Evolutionary conservation across 2,329 filamentous ascomycete species (phyloP), one percentile per base, ranked within the genome.

Genomic region (Pyrenochaeta sp.): DNA sequence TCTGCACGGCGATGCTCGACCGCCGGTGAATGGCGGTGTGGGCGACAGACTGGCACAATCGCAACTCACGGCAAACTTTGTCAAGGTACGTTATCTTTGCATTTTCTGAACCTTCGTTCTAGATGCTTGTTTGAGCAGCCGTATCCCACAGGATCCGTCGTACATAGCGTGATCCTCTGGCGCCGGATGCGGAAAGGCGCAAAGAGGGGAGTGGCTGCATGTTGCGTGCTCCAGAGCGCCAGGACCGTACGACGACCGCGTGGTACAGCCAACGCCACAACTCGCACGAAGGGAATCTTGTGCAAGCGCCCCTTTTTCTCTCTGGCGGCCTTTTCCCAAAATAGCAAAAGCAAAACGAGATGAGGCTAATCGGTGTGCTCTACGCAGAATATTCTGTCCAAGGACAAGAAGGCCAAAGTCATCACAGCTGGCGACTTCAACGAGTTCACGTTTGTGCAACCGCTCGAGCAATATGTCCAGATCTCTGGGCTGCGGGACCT

Each of bases 371-470:
- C 15, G 14, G 14, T 21, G 11, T 20, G n/a, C 20, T 11, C 4
- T 11, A 18, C 18, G 31, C 47, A 67, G 63, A 45, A 54, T 18
- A 83, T 90, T 53, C 77, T 88, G 14, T 65, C 72, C 6, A 60
- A 77, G 27, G 81, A 88, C 67, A 63, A 73, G 8, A 69, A 77
- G 11, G 85, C 86, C 0, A 74, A 74, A 17, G 66, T 90, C 53
- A 77, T 89, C 46, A 72, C 77, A 2, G 80, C 82, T 0, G 87
- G 87, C 18, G 87, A 90, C 70, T 89, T 86, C 65, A 89, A 90
- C 74, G 87, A 90, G 66, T 89, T 87, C 63, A 65, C 79, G 4
- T 84, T 85, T 49, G 85, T 84, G 7, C 60, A 77, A 63, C 85
- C 86, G 1, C 67, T 89, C 35, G 65, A 76, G 47, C 72, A 71